Evolutionary conservation across 805 yeast species (phyloP).

Genomic region (Candida berthetii): DNA sequence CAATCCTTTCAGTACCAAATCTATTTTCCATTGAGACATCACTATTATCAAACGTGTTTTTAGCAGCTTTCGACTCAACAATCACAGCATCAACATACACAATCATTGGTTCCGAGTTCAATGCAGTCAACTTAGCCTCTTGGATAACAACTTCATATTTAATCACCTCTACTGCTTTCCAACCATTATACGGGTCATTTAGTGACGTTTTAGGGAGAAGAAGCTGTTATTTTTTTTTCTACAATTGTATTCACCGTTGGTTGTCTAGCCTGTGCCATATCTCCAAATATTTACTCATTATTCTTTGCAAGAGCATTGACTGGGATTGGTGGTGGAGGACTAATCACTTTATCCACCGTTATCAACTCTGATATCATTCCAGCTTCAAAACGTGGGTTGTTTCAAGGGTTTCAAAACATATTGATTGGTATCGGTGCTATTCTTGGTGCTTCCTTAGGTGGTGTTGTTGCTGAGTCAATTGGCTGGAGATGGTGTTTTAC

Average conservation of each 20-base stretch:
- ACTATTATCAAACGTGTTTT: constrained; percentile 30
- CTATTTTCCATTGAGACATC: constrained; percentile 28
- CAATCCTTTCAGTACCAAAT: constrained; percentile 14
- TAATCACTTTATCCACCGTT: constrained; percentile 30
- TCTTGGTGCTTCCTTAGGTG: constrained; percentile 34
- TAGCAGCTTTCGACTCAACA: constrained; percentile 42
- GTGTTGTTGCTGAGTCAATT: constrained; percentile 23
- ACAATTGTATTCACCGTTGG: constrained; percentile 26
- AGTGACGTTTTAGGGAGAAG: constrained; percentile 33
- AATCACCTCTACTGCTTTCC: constrained; percentile 34
- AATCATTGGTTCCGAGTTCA: constrained; percentile 35
- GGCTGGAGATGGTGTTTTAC: constrained; percentile 38
- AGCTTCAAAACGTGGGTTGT: constrained; percentile 29
- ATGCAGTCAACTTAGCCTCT: constrained; percentile 27
- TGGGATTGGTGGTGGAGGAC: constrained; percentile 37
- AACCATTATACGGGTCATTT: constrained; percentile 34
- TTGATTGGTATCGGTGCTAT: constrained; percentile 29
- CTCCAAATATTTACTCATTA: constrained; percentile 21
- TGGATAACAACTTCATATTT: constrained; percentile 38
- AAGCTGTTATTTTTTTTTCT: constrained; percentile 27
- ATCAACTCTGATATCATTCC: constrained; percentile 32
- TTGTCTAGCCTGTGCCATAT: constrained; percentile 29
- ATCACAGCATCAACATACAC: constrained; percentile 43
- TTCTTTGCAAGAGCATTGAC: constrained; percentile 30
- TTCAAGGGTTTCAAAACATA: constrained; percentile 33